Percentiles rank a stretch among this genome's conserved stretches.
These are phyloP conservation scores for Polygonum maritimum DNA, from an alignment of 148 eudicot species.

Conservation along the genomic window DNA sequence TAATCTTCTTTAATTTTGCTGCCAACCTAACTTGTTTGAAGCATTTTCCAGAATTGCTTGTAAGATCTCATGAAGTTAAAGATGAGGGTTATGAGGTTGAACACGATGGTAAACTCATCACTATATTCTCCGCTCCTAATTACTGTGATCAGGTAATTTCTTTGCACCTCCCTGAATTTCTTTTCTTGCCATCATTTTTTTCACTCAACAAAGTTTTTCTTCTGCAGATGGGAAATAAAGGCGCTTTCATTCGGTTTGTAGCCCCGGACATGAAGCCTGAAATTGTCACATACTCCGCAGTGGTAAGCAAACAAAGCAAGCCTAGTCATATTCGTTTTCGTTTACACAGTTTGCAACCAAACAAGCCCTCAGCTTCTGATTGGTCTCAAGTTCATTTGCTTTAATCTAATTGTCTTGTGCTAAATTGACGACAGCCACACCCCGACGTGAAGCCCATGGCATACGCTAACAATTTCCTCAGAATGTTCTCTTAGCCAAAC, in stretches of 20 bases:
- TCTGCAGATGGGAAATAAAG: conserved; percentile 96
- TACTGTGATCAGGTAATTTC: conserved; percentile 86
- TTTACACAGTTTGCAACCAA: neutral
- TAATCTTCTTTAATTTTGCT: neutral
- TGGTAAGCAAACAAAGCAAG: conserved; percentile 39
- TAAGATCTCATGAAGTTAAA: conserved; percentile 97
- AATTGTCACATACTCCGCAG: conserved; percentile 78
- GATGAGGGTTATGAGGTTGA: conserved; percentile 97
- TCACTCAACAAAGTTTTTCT: neutral
- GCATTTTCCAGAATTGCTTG: conserved; percentile 32
- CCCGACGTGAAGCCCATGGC: conserved; percentile 99
- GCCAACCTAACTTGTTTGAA: neutral
- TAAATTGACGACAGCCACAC: conserved; percentile 61
- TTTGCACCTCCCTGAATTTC: neutral
- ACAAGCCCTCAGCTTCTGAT: neutral
- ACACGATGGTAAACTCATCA: conserved; percentile 93
- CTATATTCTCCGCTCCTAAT: conserved; percentile 96
- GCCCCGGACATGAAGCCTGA: conserved; percentile 85
- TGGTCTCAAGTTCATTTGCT: neutral
- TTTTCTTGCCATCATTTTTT: neutral
- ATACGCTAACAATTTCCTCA: conserved; percentile 89
- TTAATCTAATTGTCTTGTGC: neutral
- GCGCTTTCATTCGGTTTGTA: conserved; percentile 92
- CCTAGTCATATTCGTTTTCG: neutral
- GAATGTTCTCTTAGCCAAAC: conserved; percentile 43